A percentile compares a stretch with the other conserved stretches of the same genome.
These are phyloP conservation scores for Phytophthora melonis DNA, from an alignment of 352 stramenopile species.

Conservation along the genomic window DNA sequence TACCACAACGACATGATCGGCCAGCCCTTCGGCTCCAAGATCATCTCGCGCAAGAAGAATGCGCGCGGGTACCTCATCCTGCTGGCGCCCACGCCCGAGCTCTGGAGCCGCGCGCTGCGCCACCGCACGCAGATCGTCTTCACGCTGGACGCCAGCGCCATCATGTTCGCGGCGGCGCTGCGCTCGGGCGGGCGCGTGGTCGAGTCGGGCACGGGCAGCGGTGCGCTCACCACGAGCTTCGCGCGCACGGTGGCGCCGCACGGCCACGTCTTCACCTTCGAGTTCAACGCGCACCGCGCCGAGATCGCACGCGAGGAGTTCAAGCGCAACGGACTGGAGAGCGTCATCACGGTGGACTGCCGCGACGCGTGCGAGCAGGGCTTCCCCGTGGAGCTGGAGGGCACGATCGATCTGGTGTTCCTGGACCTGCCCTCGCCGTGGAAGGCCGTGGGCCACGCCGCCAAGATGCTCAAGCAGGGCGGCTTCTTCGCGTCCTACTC, in stretches of 20 bases:
- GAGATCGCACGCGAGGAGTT: constrained; percentile 96
- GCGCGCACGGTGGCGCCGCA: constrained; percentile 89
- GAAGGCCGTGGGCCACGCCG: constrained; percentile 94
- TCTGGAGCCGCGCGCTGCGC: constrained; percentile 95
- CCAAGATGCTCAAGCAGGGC: constrained; percentile 93
- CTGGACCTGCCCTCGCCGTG: constrained; percentile 98
- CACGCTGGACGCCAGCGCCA: constrained; percentile 94
- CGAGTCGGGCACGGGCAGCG: constrained; percentile 93
- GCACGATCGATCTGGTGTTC: constrained; percentile 95
- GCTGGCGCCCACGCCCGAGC: constrained; percentile 95
- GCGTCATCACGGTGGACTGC: constrained; percentile 94
- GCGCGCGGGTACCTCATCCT: constrained; percentile 93
- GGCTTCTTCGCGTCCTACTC: constrained; percentile 97
- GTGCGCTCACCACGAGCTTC: constrained; percentile 94
- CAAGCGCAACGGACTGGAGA: constrained; percentile 87
- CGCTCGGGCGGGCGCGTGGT: constrained; percentile 92
- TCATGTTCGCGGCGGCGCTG: constrained; percentile 92
- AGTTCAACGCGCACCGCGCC: constrained; percentile 97
- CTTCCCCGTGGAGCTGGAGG: constrained; percentile 71
- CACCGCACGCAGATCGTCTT: constrained; percentile 98
- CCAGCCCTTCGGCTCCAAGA: constrained; percentile 85
- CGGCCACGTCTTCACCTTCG: constrained; percentile 97
- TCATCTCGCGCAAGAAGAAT: constrained; percentile 74
- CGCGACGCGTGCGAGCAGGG: constrained; percentile 96
- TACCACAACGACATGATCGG: constrained; percentile 97